Evolutionary conservation across 2,329 filamentous ascomycete genomes (phyloP).

Genomic region (Venturiaceae sp.): DNA sequence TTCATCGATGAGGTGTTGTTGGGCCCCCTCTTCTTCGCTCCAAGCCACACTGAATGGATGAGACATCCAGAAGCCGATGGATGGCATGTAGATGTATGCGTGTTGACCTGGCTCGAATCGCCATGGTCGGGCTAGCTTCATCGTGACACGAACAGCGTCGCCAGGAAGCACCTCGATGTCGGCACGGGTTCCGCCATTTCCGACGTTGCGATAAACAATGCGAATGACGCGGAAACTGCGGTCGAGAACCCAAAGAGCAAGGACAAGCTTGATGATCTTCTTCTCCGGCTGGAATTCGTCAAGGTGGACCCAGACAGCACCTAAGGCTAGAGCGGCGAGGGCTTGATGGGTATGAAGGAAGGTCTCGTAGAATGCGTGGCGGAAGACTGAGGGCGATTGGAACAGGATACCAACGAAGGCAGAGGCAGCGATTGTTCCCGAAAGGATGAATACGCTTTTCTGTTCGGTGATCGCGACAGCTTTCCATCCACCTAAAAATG

Average conservation of each 20-base stretch:
- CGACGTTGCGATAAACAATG: constrained; percentile 56
- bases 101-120: constrained; percentile 66
- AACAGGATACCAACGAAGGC: constrained; percentile 55
- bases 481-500: constrained; percentile 37
- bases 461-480: constrained; percentile 30
- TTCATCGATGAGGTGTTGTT: constrained; percentile 16
- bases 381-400: constrained; percentile 59
- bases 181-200: constrained; percentile 55
- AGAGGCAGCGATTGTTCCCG: constrained; percentile 52
- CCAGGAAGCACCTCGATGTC: constrained; percentile 68
- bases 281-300: constrained; percentile 48
- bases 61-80: constrained; percentile 61
- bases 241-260: constrained; percentile 60
- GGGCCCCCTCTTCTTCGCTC: constrained; percentile 51
- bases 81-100: constrained; percentile 69
- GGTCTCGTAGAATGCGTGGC: constrained; percentile 71
- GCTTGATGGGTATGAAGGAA: constrained; percentile 66
- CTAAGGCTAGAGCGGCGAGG: constrained; percentile 49
- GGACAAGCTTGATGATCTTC: constrained; percentile 49
- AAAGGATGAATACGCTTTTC: constrained; percentile 41
- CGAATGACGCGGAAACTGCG: constrained; percentile 41
- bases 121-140: constrained; percentile 70
- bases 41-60: constrained; percentile 75
- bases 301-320: constrained; percentile 59
- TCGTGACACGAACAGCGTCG: constrained; percentile 63